Base-by-base conservation (phyloP, 1,284 basidiomycete species). In the Peniophora sp. region DNA sequence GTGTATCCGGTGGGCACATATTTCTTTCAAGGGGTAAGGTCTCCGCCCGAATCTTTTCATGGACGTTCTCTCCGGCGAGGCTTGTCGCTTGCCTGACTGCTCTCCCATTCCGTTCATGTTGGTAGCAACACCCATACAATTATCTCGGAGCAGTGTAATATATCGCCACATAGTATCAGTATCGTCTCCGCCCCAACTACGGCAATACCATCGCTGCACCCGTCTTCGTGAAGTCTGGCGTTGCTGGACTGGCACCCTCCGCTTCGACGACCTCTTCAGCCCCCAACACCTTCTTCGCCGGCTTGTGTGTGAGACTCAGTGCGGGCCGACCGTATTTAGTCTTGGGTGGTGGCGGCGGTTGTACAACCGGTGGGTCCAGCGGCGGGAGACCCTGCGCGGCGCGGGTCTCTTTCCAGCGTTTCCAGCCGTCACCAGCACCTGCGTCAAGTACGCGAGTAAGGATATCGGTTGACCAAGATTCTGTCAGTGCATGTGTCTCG, bases 381-480 rank as follows among this genome's bases (percentile, higher is more conserved):
- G 81, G 51, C 2, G 78, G 76, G 8, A 70, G 61, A 0, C 79
- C 79, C 1, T 71, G 65, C 14, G 69, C 69, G 15, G 56, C 58
- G 3, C 74, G 70, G 18, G 75, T 71, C 2, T 65, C 64, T 58
- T 81, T 81, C 73, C 79, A 80, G 48, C 69, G 64, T 50, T 64
- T 65, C 85, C 85, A 88, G 3, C 73, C 63, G 3, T 75, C 65
- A 3, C 78, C 78, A 0, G 83, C 85, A 3, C 78, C 79, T 2
- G 72, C 53, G 37, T 84, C 77, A 81, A 88, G 83, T 27, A 88
- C 70, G 54, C 87, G 81, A 54, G 76, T 71, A 41, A 82, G 65
- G 34, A 88, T 88, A 9, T 72, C 64, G 0, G 78, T 76, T 3
- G 85, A 88, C 76, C 76, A 79, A 64, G 86, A 87, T 24, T 74